A percentile compares a stretch with the other conserved stretches of the same genome.
Conservation (phyloP, 2,329 filamentous ascomycete species). For the Fusarium nodosum region DNA sequence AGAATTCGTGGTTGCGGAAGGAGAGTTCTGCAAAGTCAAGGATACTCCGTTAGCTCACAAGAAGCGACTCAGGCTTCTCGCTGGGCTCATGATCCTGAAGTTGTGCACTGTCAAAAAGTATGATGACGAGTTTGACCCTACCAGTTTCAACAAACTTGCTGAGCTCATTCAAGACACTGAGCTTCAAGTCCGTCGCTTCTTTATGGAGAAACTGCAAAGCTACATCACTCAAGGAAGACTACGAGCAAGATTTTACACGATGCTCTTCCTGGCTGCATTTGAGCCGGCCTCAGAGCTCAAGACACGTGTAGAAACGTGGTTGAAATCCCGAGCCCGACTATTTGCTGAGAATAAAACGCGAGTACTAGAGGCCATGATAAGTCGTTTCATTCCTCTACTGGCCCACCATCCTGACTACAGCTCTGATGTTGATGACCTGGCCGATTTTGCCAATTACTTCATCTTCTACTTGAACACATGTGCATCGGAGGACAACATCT, state of each 20-base stretch:
- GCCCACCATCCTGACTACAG: conserved; percentile 95
- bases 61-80: conserved; percentile 83
- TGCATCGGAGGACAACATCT: conserved; percentile 87
- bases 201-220: conserved; percentile 90
- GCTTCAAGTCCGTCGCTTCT: conserved; percentile 79
- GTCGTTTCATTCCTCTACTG: conserved; percentile 85
- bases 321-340: conserved; percentile 81
- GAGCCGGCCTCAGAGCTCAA: conserved; percentile 83
- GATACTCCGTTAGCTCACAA: conserved; percentile 84
- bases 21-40: conserved; percentile 82
- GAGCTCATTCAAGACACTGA: conserved; percentile 84
- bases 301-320: conserved; percentile 85
- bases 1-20: conserved; percentile 79
- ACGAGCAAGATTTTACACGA: conserved; percentile 84
- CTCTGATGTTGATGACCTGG: conserved; percentile 73
- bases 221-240: conserved; percentile 82
- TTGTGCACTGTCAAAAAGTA: conserved; percentile 82
- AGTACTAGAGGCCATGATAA: conserved; percentile 84
- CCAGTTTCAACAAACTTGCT: conserved; percentile 85
- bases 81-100: conserved; percentile 85
- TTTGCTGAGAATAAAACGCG: conserved; percentile 71
- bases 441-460: conserved; percentile 89
- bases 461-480: conserved; percentile 88
- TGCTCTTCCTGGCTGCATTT: conserved; percentile 91
- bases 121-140: conserved; percentile 79